A percentile compares a stretch with the other conserved stretches of the same genome.
phyloP scores from a whole-genome alignment of 1,284 basidiomycete genomes.

The Leccinum subfulvum region DNA sequence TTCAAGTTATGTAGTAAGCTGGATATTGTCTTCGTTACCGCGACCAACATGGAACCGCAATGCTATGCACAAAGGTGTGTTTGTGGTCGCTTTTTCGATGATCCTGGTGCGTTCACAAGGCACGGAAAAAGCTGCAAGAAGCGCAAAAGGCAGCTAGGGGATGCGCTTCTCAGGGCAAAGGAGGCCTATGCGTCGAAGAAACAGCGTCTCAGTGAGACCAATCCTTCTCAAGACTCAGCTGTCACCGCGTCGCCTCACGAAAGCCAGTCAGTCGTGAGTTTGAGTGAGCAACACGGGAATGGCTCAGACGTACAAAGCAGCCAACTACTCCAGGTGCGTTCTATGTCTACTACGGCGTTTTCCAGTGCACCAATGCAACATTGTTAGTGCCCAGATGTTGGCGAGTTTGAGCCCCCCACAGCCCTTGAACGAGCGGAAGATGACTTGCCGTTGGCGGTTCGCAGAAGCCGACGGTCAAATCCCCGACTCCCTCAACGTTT shows the following conservation, averaged over 20 bases:
- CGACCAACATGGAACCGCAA: not conserved
- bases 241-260: not conserved
- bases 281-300: not conserved
- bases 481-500: not conserved
- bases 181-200: not conserved
- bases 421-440: not conserved
- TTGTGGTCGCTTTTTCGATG: not conserved
- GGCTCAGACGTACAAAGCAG: not conserved
- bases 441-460: not conserved
- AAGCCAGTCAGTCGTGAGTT: not conserved
- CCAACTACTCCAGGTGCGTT: not conserved
- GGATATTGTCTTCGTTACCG: not conserved
- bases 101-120: not conserved
- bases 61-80: not conserved
- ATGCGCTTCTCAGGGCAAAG: constrained; percentile 1
- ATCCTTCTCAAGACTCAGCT: not conserved
- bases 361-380: not conserved
- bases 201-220: not conserved
- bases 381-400: not conserved
- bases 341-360: not conserved
- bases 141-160: not conserved
- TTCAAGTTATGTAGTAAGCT: too few relatives aligned
- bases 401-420: not conserved
- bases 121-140: constrained; percentile 3
- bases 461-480: not conserved